phyloP scores from a whole-genome alignment of 2,329 filamentous ascomycete genomes.

The Microdochium nivale region DNA sequence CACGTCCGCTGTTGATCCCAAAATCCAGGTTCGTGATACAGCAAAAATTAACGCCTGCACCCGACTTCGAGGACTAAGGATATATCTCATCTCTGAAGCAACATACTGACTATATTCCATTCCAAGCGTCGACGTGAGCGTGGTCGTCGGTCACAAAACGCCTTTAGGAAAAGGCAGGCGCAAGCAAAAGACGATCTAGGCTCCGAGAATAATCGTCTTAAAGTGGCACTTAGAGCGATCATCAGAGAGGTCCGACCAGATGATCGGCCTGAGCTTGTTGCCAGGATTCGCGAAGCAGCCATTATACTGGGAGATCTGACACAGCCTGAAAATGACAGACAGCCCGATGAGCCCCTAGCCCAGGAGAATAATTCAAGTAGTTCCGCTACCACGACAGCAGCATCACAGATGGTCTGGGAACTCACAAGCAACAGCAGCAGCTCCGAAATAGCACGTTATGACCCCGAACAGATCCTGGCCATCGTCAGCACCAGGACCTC shows the following conservation, averaged over 20 bases:
- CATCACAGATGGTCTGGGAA: no score
- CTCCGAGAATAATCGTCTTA: not conserved
- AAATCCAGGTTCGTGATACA: not conserved
- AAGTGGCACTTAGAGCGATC: not conserved
- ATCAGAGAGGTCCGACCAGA: not conserved
- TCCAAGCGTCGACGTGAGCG: constrained; percentile 8
- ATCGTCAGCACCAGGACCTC: no score
- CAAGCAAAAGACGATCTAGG: constrained; percentile 1
- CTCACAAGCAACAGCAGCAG: no score
- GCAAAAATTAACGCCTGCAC: not conserved
- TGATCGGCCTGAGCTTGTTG: constrained; percentile 1
- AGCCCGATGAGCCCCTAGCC: not conserved
- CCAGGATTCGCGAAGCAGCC: not conserved
- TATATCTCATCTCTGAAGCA: not conserved
- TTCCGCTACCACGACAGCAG: not conserved
- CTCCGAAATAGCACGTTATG: no score
- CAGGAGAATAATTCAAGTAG: not conserved
- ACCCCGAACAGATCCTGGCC: no score
- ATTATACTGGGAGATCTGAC: not conserved
- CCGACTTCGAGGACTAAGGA: not conserved
- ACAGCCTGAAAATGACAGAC: not conserved
- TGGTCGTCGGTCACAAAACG: constrained; percentile 10
- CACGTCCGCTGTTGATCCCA: not conserved
- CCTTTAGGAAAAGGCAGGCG: constrained; percentile 11
- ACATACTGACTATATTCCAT: not conserved